A percentile compares a stretch with the other conserved stretches of the same genome.
Conservation (phyloP, 345 rosid species). For the Pugionium dolabratum region DNA sequence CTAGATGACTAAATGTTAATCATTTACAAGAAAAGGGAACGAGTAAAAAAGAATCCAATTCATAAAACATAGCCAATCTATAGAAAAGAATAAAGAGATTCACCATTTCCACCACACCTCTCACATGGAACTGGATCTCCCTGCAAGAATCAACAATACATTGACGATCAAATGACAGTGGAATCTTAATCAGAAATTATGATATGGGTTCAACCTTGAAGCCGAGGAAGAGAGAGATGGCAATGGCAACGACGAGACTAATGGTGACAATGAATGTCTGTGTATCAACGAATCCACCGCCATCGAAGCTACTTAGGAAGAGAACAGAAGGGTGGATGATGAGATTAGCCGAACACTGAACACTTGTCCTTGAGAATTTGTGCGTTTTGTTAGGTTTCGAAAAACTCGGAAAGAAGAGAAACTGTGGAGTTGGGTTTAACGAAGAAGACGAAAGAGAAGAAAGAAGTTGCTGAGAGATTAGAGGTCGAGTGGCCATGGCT, state of each 20-base stretch:
- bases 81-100: background rate
- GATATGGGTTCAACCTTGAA: constrained; percentile 51
- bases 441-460: constrained; percentile 39
- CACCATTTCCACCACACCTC: constrained; percentile 92
- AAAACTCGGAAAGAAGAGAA: constrained; percentile 27
- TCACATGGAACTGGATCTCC: constrained; percentile 95
- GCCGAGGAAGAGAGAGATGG: constrained; percentile 77
- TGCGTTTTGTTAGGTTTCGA: background rate
- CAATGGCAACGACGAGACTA: constrained; percentile 83
- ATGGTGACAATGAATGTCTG: constrained; percentile 68
- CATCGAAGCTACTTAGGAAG: constrained; percentile 54
- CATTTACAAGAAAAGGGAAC: background rate
- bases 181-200: background rate
- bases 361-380: constrained; percentile 32
- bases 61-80: background rate
- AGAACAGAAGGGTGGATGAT: constrained; percentile 53
- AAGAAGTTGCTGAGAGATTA: constrained; percentile 28
- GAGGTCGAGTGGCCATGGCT: constrained; percentile 61
- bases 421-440: constrained; percentile 15
- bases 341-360: constrained; percentile 43
- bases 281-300: constrained; percentile 58
- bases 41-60: background rate
- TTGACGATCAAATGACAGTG: background rate
- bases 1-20: background rate
- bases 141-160: constrained; percentile 43